Evolutionary conservation across 2,329 filamentous ascomycete genomes (phyloP).

Genomic region (Fusarium floridanum): DNA sequence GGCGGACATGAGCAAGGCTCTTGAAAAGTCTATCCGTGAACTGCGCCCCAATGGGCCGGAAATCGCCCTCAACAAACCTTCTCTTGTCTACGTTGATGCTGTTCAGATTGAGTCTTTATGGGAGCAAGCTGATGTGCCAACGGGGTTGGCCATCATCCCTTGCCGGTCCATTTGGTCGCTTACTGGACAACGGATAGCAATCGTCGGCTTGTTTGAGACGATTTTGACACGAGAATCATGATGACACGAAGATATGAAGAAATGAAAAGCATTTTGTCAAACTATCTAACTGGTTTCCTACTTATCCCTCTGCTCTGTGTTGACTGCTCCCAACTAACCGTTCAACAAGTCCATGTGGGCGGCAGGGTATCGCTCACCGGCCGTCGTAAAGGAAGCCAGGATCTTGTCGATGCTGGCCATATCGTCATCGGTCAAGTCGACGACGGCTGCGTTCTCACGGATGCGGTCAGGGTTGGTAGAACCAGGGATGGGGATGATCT

Average conservation of each 20-base stretch:
- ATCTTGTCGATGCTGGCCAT: conserved; percentile 64
- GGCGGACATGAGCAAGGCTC: conserved; percentile 34
- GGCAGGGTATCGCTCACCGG: conserved; percentile 63
- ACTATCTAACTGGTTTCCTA: background rate
- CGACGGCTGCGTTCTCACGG: conserved; percentile 68
- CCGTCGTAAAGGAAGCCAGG: conserved; percentile 60
- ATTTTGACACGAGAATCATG: conserved; percentile 19
- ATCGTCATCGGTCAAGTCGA: conserved; percentile 65
- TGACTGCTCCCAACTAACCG: conserved; percentile 20
- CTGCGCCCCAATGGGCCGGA: conserved; percentile 31
- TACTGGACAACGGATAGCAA: conserved; percentile 48
- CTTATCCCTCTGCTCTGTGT: background rate
- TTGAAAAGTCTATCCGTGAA: conserved; percentile 40
- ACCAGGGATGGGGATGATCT: conserved; percentile 76
- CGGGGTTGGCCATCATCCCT: conserved; percentile 47
- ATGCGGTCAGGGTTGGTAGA: conserved; percentile 69
- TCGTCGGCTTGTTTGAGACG: conserved; percentile 51
- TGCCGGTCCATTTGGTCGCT: conserved; percentile 54
- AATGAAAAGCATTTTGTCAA: conserved; percentile 7
- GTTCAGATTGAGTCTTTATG: conserved; percentile 32
- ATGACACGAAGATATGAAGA: conserved; percentile 22
- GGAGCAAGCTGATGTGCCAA: conserved; percentile 12
- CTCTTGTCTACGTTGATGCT: conserved; percentile 51
- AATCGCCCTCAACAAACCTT: conserved; percentile 37
- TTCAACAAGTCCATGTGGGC: conserved; percentile 34